Evolutionary conservation across 148 eudicot species (phyloP).

Genomic region (Amaranthus hypochondriacus): DNA sequence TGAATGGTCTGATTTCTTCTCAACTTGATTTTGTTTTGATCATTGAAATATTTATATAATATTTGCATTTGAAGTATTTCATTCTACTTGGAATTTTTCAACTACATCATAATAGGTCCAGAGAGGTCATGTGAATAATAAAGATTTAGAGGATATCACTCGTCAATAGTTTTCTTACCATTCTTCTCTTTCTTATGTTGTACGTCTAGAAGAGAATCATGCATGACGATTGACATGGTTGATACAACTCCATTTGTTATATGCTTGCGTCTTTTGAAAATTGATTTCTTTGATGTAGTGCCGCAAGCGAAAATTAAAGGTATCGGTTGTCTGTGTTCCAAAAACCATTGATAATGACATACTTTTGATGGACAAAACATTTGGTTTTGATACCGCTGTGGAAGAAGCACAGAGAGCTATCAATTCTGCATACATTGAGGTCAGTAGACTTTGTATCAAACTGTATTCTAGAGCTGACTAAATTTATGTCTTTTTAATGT

Average conservation of each 20-base stretch:
- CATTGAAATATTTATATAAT: too few species aligned
- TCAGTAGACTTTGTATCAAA: constrained; percentile 3
- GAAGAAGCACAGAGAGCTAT: constrained; percentile 55
- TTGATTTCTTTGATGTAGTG: constrained; percentile 27
- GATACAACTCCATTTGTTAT: not conserved
- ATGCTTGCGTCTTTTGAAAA: not conserved
- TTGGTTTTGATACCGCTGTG: constrained; percentile 55
- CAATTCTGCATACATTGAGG: constrained; percentile 48
- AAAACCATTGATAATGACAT: constrained; percentile 54
- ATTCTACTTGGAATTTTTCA: too few species aligned
- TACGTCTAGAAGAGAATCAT: not conserved
- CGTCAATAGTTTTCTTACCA: not conserved
- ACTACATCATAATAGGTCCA: too few species aligned
- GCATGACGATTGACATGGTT: not conserved
- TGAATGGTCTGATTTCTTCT: too few species aligned
- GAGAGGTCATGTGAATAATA: too few species aligned
- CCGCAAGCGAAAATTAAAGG: constrained; percentile 44
- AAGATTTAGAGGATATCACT: not conserved
- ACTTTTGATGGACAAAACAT: constrained; percentile 50
- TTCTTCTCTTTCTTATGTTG: not conserved
- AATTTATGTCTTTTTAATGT: not conserved
- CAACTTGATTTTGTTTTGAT: too few species aligned
- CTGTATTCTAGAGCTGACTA: not conserved
- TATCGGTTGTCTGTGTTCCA: constrained; percentile 44
- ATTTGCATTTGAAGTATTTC: too few species aligned